phyloP scores from a whole-genome alignment of 345 rosid species.

The Salix purpurea region DNA sequence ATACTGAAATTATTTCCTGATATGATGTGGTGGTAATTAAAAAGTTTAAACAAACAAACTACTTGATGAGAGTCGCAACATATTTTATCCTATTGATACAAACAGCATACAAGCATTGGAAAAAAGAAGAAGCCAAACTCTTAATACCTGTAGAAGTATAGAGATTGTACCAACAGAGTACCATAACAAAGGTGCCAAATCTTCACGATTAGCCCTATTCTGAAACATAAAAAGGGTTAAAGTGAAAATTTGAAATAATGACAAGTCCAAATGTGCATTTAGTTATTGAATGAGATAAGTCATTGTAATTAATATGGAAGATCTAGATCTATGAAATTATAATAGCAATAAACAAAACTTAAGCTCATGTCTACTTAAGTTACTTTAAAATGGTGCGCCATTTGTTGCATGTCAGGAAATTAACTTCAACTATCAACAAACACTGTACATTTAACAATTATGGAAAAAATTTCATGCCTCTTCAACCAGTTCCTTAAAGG shows the following conservation, averaged over 20 bases:
- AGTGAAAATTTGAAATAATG: not conserved
- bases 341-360: too few species aligned
- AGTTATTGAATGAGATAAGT: not conserved
- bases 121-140: not conserved
- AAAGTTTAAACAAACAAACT: not conserved
- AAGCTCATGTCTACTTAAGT: too few species aligned
- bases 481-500: too few species aligned
- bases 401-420: too few species aligned
- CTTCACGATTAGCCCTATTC: constrained; percentile 27
- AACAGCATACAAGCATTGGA: not conserved
- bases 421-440: too few species aligned
- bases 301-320: not conserved
- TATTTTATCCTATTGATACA: not conserved
- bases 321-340: not conserved
- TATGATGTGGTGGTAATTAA: not conserved
- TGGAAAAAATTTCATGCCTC: too few species aligned
- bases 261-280: not conserved
- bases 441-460: too few species aligned
- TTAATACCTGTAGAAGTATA: constrained; percentile 40
- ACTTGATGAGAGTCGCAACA: too few species aligned
- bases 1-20: constrained; percentile 49
- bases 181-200: constrained; percentile 53
- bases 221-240: constrained; percentile 12
- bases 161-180: constrained; percentile 39
- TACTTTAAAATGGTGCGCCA: too few species aligned